phyloP scores from a whole-genome alignment of 805 yeast species.

The Ogataea pini region DNA sequence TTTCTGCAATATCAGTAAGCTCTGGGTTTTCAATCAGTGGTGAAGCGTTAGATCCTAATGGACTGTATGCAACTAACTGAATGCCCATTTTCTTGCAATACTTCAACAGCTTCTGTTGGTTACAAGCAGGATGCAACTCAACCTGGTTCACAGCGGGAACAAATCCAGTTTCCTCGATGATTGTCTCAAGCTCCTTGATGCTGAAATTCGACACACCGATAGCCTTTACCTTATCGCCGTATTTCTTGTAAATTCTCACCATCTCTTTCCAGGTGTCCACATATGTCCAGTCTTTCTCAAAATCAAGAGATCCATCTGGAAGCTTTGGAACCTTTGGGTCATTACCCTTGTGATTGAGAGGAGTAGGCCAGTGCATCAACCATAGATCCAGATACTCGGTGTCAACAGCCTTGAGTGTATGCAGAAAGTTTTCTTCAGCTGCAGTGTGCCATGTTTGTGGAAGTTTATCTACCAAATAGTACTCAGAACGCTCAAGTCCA shows the following conservation, averaged over 20 bases:
- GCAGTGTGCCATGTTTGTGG: constrained; percentile 32
- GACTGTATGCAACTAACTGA: constrained; percentile 42
- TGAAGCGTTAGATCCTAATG: constrained; percentile 44
- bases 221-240: constrained; percentile 41
- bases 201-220: constrained; percentile 46
- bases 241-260: constrained; percentile 63
- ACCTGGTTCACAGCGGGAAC: constrained; percentile 47
- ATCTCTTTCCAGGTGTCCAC: constrained; percentile 66
- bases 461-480: constrained; percentile 21
- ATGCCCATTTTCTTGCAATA: constrained; percentile 35
- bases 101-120: constrained; percentile 36
- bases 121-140: constrained; percentile 46
- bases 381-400: constrained; percentile 46
- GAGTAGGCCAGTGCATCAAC: constrained; percentile 49
- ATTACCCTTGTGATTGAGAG: constrained; percentile 31
- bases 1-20: constrained; percentile 48
- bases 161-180: constrained; percentile 37
- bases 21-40: constrained; percentile 39
- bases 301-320: constrained; percentile 26
- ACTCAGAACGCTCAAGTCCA: constrained; percentile 15
- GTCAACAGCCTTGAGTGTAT: constrained; percentile 38
- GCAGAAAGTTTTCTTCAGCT: constrained; percentile 38
- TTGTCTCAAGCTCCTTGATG: constrained; percentile 33
- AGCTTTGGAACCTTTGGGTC: constrained; percentile 29
- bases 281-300: constrained; percentile 45